phyloP scores from a whole-genome alignment of 805 yeast species.

The Wickerhamiella cacticola region DNA sequence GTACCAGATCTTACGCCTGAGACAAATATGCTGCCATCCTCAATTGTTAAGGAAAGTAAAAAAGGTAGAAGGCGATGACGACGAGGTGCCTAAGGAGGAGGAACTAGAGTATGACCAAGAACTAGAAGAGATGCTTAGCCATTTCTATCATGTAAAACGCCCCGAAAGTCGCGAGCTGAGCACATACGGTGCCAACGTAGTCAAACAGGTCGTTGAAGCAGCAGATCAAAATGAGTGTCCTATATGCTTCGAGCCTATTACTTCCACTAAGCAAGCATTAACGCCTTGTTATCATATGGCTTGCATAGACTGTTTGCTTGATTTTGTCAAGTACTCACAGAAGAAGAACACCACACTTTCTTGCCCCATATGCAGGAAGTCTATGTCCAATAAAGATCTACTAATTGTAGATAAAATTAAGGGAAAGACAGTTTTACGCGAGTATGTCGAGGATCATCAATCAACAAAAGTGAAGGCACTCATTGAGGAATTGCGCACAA shows the following conservation, averaged over 20 bases:
- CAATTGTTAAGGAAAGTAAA: slow-evolving; percentile 40
- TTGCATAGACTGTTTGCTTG: slow-evolving; percentile 60
- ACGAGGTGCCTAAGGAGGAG: slow-evolving; percentile 15
- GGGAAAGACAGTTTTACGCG: slow-evolving; percentile 22
- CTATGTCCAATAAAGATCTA: slow-evolving; percentile 40
- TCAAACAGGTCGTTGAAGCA: slow-evolving; percentile 23
- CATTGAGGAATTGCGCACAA: slow-evolving; percentile 41
- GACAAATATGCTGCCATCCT: slow-evolving; percentile 84
- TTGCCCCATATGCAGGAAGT: slow-evolving; percentile 69
- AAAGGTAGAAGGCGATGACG: slow-evolving; percentile 14
- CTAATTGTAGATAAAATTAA: slow-evolving; percentile 30
- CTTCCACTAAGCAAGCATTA: slow-evolving; percentile 41
- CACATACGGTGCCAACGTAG: slow-evolving; percentile 22
- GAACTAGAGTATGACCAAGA: slow-evolving; percentile 1
- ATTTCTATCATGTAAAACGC: slow-evolving; percentile 1
- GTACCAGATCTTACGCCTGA: slow-evolving; percentile 66
- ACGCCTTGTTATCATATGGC: slow-evolving; percentile 74
- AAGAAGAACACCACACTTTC: slow-evolving; percentile 35
- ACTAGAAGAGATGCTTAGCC: slow-evolving; percentile 15
- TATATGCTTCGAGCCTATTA: slow-evolving; percentile 63
- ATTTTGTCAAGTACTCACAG: slow-evolving; percentile 60
- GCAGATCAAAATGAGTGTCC: slow-evolving; percentile 58
- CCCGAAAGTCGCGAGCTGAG: slow-evolving; percentile 13
- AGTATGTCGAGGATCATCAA: slow-evolving; percentile 31
- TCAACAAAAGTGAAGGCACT: slow-evolving; percentile 69